phyloP scores from a whole-genome alignment of 345 rosid species.

The Mangifera indica region DNA sequence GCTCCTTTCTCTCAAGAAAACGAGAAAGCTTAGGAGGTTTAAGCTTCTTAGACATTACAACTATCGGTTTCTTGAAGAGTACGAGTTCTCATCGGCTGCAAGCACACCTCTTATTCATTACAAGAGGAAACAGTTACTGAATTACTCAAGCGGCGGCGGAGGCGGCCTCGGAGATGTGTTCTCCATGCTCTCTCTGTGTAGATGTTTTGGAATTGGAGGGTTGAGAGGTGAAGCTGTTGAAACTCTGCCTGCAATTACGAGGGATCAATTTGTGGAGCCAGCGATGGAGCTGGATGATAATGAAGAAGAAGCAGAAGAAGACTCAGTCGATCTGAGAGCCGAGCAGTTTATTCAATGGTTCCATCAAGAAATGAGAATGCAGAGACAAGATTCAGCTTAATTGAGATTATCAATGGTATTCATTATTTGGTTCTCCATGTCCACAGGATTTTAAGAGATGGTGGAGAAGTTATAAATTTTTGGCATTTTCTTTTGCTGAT shows the following conservation, averaged over 20 bases:
- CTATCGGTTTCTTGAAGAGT: constrained; percentile 40
- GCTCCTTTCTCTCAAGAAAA: constrained; percentile 34
- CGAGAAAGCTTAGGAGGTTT: constrained; percentile 32
- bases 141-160: not conserved
- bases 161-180: constrained; percentile 17
- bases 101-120: constrained; percentile 31
- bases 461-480: too few relatives aligned
- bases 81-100: constrained; percentile 57
- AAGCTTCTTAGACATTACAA: constrained; percentile 30
- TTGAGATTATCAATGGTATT: too few relatives aligned
- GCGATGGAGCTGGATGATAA: constrained; percentile 17
- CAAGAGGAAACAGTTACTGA: constrained; percentile 8
- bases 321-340: constrained; percentile 71
- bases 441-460: too few relatives aligned
- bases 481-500: too few relatives aligned
- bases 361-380: constrained; percentile 65
- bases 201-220: constrained; percentile 48
- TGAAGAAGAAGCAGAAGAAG: constrained; percentile 26
- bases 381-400: constrained; percentile 40
- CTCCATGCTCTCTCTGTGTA: constrained; percentile 33
- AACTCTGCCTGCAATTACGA: constrained; percentile 19
- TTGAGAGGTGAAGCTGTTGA: constrained; percentile 11
- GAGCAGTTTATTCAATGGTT: constrained; percentile 68
- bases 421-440: too few relatives aligned
- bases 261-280: constrained; percentile 5